These are phyloP conservation scores for Tubosaeta sp. DNA, from an alignment of 768 basidiomycete species.

Conservation along the genomic window DNA sequence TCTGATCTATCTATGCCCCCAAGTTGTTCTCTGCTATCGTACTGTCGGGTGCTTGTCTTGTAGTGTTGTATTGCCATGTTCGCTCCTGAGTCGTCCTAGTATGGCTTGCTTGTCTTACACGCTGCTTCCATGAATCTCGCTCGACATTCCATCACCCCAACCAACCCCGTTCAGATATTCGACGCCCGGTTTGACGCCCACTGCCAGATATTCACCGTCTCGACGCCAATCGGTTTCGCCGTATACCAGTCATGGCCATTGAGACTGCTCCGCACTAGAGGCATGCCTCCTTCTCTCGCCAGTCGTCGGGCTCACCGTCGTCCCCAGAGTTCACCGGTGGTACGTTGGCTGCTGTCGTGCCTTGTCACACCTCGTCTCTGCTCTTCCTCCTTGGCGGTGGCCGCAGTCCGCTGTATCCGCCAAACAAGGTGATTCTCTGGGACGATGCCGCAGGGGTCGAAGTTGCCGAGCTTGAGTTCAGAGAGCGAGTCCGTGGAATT, in stretches of 20 bases:
- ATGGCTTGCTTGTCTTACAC: conserved; percentile 20
- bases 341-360: conserved; percentile 71
- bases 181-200: conserved; percentile 81
- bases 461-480: conserved; percentile 86
- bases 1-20: conserved; percentile 25
- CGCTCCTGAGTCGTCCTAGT: conserved; percentile 13
- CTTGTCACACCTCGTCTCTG: conserved; percentile 76
- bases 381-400: conserved; percentile 87
- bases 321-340: conserved; percentile 69
- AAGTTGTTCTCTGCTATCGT: conserved; percentile 14
- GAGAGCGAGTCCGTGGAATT: conserved; percentile 76
- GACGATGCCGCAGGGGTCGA: conserved; percentile 74
- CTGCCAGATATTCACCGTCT: conserved; percentile 72
- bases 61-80: conserved; percentile 4
- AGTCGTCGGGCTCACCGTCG: conserved; percentile 15
- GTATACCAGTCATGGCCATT: conserved; percentile 77
- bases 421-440: conserved; percentile 90
- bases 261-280: conserved; percentile 75
- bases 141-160: conserved; percentile 77
- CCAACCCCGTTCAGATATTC: conserved; percentile 68
- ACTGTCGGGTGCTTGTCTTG: conserved; percentile 17
- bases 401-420: conserved; percentile 82
- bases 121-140: conserved; percentile 72
- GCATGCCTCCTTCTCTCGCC: conserved; percentile 36
- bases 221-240: conserved; percentile 79